These are phyloP conservation scores for Populus trichocarpa DNA, from an alignment of 441 rosid species.

Conservation along the genomic window DNA sequence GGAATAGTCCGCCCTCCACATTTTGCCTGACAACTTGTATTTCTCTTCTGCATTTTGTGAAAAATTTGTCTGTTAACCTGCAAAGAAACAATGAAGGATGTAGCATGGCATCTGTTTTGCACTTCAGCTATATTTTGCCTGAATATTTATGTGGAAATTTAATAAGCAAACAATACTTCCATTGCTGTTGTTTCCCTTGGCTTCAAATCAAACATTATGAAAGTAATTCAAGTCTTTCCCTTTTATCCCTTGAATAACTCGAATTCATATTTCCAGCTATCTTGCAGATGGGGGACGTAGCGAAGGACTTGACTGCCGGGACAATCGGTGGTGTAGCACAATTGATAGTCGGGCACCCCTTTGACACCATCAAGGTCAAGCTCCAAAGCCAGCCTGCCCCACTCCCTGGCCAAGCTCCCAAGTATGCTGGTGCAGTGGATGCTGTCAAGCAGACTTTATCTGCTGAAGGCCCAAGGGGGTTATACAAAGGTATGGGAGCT, in stretches of 20 bases:
- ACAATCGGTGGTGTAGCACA: constrained; percentile 95
- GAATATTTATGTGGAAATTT: neutral
- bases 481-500: constrained; percentile 98
- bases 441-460: constrained; percentile 80
- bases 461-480: constrained; percentile 85
- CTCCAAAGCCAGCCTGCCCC: constrained; percentile 97
- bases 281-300: constrained; percentile 78
- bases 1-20: neutral
- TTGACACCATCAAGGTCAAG: constrained; percentile 96
- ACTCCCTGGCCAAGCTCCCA: constrained; percentile 69
- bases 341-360: constrained; percentile 85
- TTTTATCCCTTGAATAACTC: neutral
- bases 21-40: neutral
- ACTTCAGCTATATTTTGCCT: neutral
- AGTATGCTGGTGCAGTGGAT: constrained; percentile 75
- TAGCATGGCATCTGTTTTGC: neutral
- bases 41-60: neutral
- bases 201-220: neutral
- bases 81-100: neutral
- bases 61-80: neutral
- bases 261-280: neutral
- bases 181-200: neutral
- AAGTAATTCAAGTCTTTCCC: constrained; percentile 1
- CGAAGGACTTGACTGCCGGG: constrained; percentile 83
- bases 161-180: neutral